Evolutionary conservation across 371 early-diverging fungal species (phyloP).

Genomic region (Lichtheimia corymbifera): DNA sequence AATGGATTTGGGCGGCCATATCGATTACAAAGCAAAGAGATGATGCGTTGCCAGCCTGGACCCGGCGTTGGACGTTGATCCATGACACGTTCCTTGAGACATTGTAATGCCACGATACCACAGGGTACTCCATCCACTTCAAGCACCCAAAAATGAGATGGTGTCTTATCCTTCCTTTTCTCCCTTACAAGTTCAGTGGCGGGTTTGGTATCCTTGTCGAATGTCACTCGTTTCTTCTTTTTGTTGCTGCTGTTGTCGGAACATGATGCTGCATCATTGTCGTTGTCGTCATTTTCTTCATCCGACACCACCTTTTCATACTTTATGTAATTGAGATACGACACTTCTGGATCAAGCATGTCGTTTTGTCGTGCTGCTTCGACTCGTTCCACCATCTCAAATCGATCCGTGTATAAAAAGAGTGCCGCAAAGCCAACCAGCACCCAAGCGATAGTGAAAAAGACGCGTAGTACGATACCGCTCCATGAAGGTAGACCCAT

Average conservation of each 20-base stretch:
- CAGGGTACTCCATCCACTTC: constrained; percentile 31
- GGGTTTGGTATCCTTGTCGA: constrained; percentile 31
- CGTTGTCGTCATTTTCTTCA: background rate
- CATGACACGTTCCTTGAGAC: constrained; percentile 18
- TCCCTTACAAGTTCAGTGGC: constrained; percentile 39
- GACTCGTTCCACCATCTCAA: constrained; percentile 33
- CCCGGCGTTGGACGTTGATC: constrained; percentile 21
- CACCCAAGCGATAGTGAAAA: constrained; percentile 33
- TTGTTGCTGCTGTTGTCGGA: constrained; percentile 7
- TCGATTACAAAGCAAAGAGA: constrained; percentile 14
- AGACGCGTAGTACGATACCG: constrained; percentile 17
- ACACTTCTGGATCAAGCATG: constrained; percentile 39
- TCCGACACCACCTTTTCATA: constrained; percentile 20
- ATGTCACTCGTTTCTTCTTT: constrained; percentile 27
- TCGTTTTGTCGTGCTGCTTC: constrained; percentile 42
- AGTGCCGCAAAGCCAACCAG: constrained; percentile 32
- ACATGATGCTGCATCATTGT: background rate
- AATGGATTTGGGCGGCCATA: constrained; percentile 19
- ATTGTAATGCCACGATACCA: constrained; percentile 44
- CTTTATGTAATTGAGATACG: constrained; percentile 36
- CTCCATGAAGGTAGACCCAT: constrained; percentile 26
- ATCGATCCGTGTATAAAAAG: constrained; percentile 38
- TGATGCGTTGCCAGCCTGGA: constrained; percentile 30
- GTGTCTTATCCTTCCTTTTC: constrained; percentile 27
- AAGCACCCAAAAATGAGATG: constrained; percentile 52